Base-by-base conservation (phyloP, 768 basidiomycete genomes). In the Sutorius australiensis region DNA sequence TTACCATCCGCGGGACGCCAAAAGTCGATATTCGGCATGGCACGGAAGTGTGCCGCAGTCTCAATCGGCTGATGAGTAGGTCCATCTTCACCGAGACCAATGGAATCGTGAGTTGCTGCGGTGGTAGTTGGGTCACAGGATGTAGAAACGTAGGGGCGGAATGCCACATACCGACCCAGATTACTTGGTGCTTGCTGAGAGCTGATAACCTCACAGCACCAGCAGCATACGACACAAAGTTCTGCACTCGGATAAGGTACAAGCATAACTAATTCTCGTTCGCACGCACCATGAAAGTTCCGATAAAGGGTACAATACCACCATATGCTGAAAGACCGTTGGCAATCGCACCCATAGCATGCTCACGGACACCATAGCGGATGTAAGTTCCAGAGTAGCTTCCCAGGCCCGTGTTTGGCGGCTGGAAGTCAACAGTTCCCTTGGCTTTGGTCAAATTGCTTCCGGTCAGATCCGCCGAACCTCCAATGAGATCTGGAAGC, bases 21-120 rank as follows among this genome's bases (percentile, higher is more conserved):
- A 79, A 97, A 92, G 57, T 89, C 88, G 47, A 91, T 74, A 76
- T 98, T 95, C 62, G 95, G 95, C 41, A 84, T 83, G 12, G 95
- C 88, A 60, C 95, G 89, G 70, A 97, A 77, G 71, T 87, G 89
- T 40, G 82, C 84, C 54, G 81, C 88, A 30, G 91, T 92, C 75
- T 97, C 94, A 46, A 97, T 78, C 48, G 95, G 95, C 71, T 97
- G 94, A 70, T 98, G 94, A 32, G 94, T 98, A 46, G 95, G 95
- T 27, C 95, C 94, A 60, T 97, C 94, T 70, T 97, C 93, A 60
- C 90, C 89, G 37, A 83, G 84, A 72, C 92, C 91, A 64, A 95
- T 94, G 40, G 89, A 92, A 69, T 97, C 94, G 73, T 98, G 94
- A 48, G 94, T 97, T 21, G 92, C 93, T 88, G 51, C 6, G 17